Conservation (phyloP, 345 rosid genomes). For the Linum usitatissimum region DNA sequence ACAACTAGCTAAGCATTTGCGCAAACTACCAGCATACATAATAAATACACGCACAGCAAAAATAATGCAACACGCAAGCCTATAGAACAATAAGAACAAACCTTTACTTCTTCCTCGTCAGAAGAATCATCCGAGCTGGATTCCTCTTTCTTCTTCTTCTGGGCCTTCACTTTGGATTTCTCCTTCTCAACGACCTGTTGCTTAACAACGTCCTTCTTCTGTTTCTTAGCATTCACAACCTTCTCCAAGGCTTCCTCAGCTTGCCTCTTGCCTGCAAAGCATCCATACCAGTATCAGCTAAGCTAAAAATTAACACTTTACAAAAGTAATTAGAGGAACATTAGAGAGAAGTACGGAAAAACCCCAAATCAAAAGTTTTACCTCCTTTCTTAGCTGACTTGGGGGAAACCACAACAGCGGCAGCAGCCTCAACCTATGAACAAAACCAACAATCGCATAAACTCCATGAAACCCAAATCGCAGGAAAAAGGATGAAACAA, state of each 20-base stretch:
- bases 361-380: not conserved
- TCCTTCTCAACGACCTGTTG: slow-evolving; percentile 36
- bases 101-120: slow-evolving; percentile 60
- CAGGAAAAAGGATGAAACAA: not conserved
- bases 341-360: not conserved
- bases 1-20: not conserved
- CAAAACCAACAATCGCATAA: not conserved
- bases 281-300: not conserved
- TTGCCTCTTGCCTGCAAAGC: slow-evolving; percentile 52
- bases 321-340: not conserved
- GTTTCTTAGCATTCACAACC: slow-evolving; percentile 50
- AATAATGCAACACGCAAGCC: too few species aligned
- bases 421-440: slow-evolving; percentile 20
- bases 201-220: slow-evolving; percentile 35
- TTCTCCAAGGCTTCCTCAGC: slow-evolving; percentile 47
- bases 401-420: slow-evolving; percentile 22
- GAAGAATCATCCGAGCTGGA: slow-evolving; percentile 44
- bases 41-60: too few species aligned
- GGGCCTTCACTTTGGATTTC: slow-evolving; percentile 38
- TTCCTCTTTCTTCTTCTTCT: slow-evolving; percentile 40
- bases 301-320: not conserved
- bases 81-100: not conserved
- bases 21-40: not conserved
- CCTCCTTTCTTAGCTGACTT: slow-evolving; percentile 45
- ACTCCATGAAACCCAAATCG: not conserved